Evolutionary conservation across 129 eudicot species (phyloP).

Genomic region (Centrapalus pauciflorus): DNA sequence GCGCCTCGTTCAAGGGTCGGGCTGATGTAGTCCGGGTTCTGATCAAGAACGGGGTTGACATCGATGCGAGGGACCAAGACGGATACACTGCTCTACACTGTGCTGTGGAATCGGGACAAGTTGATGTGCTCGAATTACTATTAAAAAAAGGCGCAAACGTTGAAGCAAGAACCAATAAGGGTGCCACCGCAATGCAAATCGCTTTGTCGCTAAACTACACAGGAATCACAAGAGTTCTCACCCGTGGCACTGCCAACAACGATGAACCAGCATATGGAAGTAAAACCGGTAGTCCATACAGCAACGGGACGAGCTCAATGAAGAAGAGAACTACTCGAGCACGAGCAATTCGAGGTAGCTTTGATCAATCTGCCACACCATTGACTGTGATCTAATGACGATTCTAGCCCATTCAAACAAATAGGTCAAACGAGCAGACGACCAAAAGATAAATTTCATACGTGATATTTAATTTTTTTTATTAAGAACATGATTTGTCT

Average conservation of each 20-base stretch:
- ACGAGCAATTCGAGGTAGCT: slow-evolving; percentile 32
- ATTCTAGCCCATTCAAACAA: too few species aligned
- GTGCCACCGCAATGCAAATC: slow-evolving; percentile 50
- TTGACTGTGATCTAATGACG: slow-evolving; percentile 40
- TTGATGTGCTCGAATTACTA: slow-evolving; percentile 56
- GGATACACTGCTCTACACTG: slow-evolving; percentile 71
- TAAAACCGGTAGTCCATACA: slow-evolving; percentile 20
- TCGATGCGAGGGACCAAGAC: slow-evolving; percentile 49
- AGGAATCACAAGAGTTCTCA: slow-evolving; percentile 47
- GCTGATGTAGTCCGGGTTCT: slow-evolving; percentile 38
- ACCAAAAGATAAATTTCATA: too few species aligned
- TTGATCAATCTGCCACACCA: slow-evolving; percentile 35
- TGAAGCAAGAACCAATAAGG: slow-evolving; percentile 56
- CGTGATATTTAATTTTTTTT: too few species aligned
- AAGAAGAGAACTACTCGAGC: slow-evolving; percentile 32
- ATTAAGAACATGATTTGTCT: too few species aligned
- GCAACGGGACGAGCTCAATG: slow-evolving; percentile 19
- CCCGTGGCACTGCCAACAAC: slow-evolving; percentile 20
- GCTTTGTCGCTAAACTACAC: slow-evolving; percentile 51
- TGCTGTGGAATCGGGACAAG: slow-evolving; percentile 57
- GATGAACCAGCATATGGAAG: slow-evolving; percentile 19
- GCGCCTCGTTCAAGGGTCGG: slow-evolving; percentile 60
- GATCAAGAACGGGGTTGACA: slow-evolving; percentile 50
- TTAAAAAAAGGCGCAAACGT: slow-evolving; percentile 58
- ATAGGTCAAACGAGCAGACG: too few species aligned